Conservation (phyloP, 352 stramenopile species). For the Paralagenidium karlingii region DNA sequence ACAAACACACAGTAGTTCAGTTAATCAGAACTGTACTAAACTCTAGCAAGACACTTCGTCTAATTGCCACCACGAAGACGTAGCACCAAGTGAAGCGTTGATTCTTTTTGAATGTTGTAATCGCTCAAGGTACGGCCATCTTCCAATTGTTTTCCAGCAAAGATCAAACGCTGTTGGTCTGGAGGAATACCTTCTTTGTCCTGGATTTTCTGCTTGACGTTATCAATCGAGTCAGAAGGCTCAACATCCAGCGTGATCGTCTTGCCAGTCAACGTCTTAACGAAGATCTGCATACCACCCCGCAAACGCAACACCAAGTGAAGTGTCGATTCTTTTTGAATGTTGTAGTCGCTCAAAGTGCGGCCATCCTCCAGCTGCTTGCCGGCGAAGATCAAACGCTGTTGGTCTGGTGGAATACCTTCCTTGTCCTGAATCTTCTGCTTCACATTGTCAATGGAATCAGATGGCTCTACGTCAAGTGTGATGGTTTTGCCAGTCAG, state of each 20-base stretch:
- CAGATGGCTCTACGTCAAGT: constrained; percentile 85
- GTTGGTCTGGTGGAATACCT: constrained; percentile 90
- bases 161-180: constrained; percentile 93
- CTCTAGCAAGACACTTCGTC: constrained; percentile 94
- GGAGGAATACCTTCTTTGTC: constrained; percentile 90
- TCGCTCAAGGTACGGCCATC: constrained; percentile 89
- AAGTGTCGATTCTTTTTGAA: constrained; percentile 91
- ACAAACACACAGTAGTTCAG: too few relatives aligned
- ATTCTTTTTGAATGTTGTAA: constrained; percentile 96
- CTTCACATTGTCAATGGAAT: constrained; percentile 96
- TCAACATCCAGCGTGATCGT: constrained; percentile 96
- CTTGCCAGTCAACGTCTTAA: constrained; percentile 97
- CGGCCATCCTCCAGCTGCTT: constrained; percentile 93
- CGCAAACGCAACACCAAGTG: constrained; percentile 86
- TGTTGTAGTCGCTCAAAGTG: constrained; percentile 91
- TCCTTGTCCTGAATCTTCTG: constrained; percentile 90
- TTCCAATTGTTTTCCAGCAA: constrained; percentile 92
- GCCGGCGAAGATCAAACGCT: constrained; percentile 93
- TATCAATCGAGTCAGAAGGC: constrained; percentile 95
- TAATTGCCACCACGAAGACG: constrained; percentile 93
- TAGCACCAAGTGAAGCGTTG: constrained; percentile 96
- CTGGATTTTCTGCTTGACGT: constrained; percentile 97
- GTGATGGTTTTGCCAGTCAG: constrained; percentile 88
- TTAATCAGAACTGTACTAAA: too few relatives aligned
- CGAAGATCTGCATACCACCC: constrained; percentile 91